Conservation (phyloP, 495 filamentous ascomycete genomes). For the Thozetella sp. region DNA sequence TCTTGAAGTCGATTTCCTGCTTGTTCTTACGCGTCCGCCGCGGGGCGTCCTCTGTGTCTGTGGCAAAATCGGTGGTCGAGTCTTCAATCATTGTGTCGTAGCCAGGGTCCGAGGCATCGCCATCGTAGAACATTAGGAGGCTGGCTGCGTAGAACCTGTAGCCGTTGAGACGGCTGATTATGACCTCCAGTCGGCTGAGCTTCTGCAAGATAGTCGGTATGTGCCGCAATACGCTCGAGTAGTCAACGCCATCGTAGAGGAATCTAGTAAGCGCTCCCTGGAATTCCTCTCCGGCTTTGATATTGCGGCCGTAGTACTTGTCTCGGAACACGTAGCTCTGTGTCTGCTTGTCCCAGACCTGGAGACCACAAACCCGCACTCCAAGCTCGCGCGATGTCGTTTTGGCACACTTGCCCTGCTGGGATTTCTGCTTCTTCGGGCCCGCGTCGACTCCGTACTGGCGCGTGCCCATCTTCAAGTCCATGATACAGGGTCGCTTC, state of each 20-base stretch:
- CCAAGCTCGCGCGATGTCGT: conserved; percentile 92
- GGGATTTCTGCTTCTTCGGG: conserved; percentile 90
- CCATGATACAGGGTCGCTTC: conserved; percentile 93
- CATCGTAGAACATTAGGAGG: conserved; percentile 92
- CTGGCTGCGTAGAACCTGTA: conserved; percentile 97
- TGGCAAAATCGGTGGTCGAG: conserved; percentile 46
- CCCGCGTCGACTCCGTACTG: conserved; percentile 95
- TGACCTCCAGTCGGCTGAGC: conserved; percentile 76
- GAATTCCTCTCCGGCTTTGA: conserved; percentile 90
- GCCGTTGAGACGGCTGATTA: conserved; percentile 75
- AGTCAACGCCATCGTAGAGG: conserved; percentile 86
- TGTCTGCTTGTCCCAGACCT: conserved; percentile 87
- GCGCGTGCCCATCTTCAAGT: conserved; percentile 98
- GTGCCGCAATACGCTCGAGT: conserved; percentile 75
- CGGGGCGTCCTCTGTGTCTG: conserved; percentile 48
- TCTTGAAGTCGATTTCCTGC: conserved; percentile 83
- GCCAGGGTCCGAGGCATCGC: conserved; percentile 53
- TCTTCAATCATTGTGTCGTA: conserved; percentile 51
- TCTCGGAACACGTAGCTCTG: conserved; percentile 88
- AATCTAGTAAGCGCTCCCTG: conserved; percentile 87
- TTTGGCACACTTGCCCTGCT: conserved; percentile 86
- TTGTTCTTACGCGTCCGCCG: conserved; percentile 33
- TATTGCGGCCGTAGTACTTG: conserved; percentile 92
- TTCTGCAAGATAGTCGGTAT: conserved; percentile 88
- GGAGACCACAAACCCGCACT: conserved; percentile 92